phyloP scores from a whole-genome alignment of 2,329 filamentous ascomycete genomes.

The Aspergillus sp. region DNA sequence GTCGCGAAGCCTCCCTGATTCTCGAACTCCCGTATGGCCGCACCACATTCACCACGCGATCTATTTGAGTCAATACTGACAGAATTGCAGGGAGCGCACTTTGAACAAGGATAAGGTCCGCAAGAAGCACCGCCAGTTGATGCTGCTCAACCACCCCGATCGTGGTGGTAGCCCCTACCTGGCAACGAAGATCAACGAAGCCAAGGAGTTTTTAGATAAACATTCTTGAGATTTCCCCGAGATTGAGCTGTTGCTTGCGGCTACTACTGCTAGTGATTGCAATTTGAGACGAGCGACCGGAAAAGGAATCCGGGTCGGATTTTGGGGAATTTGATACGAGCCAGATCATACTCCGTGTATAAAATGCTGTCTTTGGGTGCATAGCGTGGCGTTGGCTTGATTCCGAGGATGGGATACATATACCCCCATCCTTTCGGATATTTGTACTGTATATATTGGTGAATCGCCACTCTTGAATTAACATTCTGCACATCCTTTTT shows the following conservation, averaged over 20 bases:
- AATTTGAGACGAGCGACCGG: slow-evolving; percentile 2
- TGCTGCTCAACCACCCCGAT: slow-evolving; percentile 98
- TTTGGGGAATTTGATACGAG: neutral
- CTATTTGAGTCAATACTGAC: slow-evolving; percentile 10
- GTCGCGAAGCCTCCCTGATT: slow-evolving; percentile 86
- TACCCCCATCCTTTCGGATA: slow-evolving; percentile 48
- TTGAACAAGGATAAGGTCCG: slow-evolving; percentile 91
- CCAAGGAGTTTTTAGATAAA: slow-evolving; percentile 94
- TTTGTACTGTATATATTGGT: slow-evolving; percentile 59
- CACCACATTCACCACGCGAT: neutral
- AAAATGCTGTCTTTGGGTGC: slow-evolving; percentile 33
- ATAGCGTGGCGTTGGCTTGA: slow-evolving; percentile 43
- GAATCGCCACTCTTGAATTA: slow-evolving; percentile 65
- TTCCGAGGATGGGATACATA: slow-evolving; percentile 24
- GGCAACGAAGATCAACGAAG: slow-evolving; percentile 97
- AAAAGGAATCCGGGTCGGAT: slow-evolving; percentile 2
- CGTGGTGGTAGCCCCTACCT: slow-evolving; percentile 94
- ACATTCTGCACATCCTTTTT: neutral
- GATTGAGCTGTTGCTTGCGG: too few species aligned
- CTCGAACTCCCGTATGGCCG: slow-evolving; percentile 76
- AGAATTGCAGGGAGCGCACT: slow-evolving; percentile 68
- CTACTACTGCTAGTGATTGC: neutral
- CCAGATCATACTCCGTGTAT: slow-evolving; percentile 15
- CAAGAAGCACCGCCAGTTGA: slow-evolving; percentile 91
- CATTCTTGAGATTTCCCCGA: slow-evolving; percentile 29